A percentile compares a stretch with the other conserved stretches of the same genome.
Evolutionary conservation across 2,329 filamentous ascomycete genomes (phyloP).

Genomic region (Phaeophleospora eucalypticola): DNA sequence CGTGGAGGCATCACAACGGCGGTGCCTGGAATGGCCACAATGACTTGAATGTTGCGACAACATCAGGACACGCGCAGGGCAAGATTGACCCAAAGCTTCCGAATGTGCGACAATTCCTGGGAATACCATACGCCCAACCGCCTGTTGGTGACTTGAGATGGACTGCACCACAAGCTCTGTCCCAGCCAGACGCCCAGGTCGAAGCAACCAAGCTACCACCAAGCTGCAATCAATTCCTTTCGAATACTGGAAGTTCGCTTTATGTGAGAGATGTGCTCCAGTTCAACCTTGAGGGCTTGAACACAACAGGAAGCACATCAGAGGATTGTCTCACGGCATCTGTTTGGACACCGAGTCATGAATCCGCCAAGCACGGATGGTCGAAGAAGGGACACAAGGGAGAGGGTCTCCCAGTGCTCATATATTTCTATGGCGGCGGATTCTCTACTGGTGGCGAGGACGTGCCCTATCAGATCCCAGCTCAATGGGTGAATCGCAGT

Average conservation of each 20-base stretch:
- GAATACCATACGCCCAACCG: slow-evolving; percentile 35
- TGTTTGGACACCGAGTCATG: slow-evolving; percentile 41
- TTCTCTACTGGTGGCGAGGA: slow-evolving; percentile 43
- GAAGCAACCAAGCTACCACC: slow-evolving; percentile 25
- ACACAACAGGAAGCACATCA: slow-evolving; percentile 26
- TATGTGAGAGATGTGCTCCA: slow-evolving; percentile 28
- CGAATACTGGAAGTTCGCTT: slow-evolving; percentile 14
- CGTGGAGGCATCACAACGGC: slow-evolving; percentile 1
- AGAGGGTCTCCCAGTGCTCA: slow-evolving; percentile 41
- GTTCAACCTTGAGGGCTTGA: slow-evolving; percentile 30
- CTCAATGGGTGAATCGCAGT: slow-evolving; percentile 41
- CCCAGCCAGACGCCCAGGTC: slow-evolving; percentile 19
- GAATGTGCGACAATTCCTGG: slow-evolving; percentile 31
- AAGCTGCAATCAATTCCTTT: slow-evolving; percentile 28
- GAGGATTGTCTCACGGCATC: slow-evolving; percentile 48
- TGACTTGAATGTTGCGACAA: slow-evolving; percentile 6
- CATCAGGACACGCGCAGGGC: slow-evolving; percentile 8
- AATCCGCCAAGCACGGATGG: slow-evolving; percentile 1
- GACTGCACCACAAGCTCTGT: slow-evolving; percentile 24
- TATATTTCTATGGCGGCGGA: slow-evolving; percentile 49
- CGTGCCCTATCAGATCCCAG: slow-evolving; percentile 46
- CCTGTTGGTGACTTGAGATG: slow-evolving; percentile 35
- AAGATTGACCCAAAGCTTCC: slow-evolving; percentile 10
- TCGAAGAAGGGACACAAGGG: background rate
- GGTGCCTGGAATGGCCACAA: background rate